A percentile compares a stretch with the other conserved stretches of the same genome.
Evolutionary conservation across 495 filamentous ascomycete species (phyloP).

Genomic region (Xylaria intraflava): DNA sequence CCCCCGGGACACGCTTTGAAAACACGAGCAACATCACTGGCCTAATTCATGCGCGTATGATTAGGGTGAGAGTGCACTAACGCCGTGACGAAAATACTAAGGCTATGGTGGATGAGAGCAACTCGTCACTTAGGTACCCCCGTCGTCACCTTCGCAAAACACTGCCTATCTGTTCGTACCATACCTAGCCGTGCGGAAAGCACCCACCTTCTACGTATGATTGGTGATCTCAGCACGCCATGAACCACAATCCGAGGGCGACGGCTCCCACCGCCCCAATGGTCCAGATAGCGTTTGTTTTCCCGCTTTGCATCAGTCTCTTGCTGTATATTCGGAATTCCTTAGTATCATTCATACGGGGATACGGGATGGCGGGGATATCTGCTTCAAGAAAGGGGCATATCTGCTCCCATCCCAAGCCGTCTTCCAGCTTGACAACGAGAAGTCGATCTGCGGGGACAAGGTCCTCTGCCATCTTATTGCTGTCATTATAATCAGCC

Average conservation of each 20-base stretch:
- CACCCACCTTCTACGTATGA: neutral
- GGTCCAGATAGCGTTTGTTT: neutral
- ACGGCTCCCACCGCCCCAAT: neutral
- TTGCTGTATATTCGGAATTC: conserved; percentile 10
- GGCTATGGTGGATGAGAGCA: neutral
- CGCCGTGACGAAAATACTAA: neutral
- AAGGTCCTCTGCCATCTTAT: conserved; percentile 3
- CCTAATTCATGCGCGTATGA: neutral
- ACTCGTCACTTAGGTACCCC: neutral
- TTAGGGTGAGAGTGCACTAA: neutral
- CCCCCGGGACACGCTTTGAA: conserved; percentile 24
- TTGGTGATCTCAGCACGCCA: neutral
- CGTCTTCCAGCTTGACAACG: conserved; percentile 19
- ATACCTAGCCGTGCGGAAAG: neutral
- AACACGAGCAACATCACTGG: conserved; percentile 28
- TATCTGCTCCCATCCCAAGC: conserved; percentile 27
- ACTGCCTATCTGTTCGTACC: neutral
- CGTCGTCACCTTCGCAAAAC: neutral
- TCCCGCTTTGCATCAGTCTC: neutral
- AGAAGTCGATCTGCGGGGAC: conserved; percentile 15
- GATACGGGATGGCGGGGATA: conserved; percentile 22
- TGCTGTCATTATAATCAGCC: conserved; percentile 8
- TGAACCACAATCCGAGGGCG: neutral
- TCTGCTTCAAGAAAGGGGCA: conserved; percentile 27
- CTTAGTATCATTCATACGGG: conserved; percentile 19